Conservation (phyloP, 306 rosid genomes). For the Benincasa hispida region DNA sequence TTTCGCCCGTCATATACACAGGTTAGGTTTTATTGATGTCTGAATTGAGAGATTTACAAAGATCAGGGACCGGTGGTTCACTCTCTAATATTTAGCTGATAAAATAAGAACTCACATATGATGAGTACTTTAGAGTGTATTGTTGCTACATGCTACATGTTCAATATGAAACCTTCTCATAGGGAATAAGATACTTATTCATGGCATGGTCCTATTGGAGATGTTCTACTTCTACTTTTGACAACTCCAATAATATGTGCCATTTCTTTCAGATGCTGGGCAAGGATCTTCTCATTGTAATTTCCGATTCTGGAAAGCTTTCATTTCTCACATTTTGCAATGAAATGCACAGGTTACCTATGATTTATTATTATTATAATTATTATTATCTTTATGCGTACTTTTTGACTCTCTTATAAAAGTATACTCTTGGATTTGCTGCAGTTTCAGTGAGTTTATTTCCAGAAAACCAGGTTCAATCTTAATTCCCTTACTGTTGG, state of each 20-base stretch:
- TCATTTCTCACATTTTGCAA: conserved; percentile 82
- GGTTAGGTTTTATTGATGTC: conserved; percentile 22
- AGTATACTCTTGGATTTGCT: not conserved
- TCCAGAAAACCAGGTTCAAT: conserved; percentile 1
- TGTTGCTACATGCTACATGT: not conserved
- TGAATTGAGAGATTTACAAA: not conserved
- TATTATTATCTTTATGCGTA: not conserved
- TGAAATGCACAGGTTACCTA: conserved; percentile 77
- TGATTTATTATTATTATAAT: conserved; percentile 4
- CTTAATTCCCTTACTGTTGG: conserved; percentile 6
- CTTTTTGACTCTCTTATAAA: not conserved
- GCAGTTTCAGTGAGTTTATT: not conserved
- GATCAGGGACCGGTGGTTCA: not conserved
- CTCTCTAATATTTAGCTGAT: not conserved
- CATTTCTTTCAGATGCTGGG: conserved; percentile 50
- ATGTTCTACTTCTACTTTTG: not conserved
- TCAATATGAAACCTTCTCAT: not conserved
- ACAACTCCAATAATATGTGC: conserved; percentile 1
- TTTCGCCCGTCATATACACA: conserved; percentile 34
- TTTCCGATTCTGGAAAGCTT: conserved; percentile 94
- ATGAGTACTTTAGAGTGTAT: not conserved
- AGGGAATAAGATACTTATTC: not conserved
- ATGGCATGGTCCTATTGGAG: not conserved
- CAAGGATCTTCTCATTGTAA: conserved; percentile 66
- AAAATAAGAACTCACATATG: not conserved